Percentiles rank a stretch among this genome's conserved stretches.
Evolutionary conservation across 1,284 basidiomycete genomes (phyloP).

Genomic region (Baeospora myosura): DNA sequence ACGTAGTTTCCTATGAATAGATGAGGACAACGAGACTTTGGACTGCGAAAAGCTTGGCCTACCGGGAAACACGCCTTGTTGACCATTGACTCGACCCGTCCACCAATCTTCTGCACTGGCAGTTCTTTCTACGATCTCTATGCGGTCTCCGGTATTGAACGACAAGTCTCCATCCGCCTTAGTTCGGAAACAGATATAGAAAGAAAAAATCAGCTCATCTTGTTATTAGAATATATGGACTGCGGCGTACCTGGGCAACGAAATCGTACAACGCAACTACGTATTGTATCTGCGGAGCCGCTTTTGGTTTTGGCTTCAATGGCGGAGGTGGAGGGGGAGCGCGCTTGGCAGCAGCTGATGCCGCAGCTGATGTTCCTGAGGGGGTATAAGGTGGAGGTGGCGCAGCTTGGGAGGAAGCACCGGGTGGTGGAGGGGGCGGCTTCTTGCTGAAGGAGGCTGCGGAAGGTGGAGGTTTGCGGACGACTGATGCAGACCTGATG

Average conservation of each 20-base stretch:
- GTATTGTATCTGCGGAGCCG: conserved; percentile 55
- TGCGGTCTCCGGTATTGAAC: conserved; percentile 88
- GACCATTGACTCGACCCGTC: conserved; percentile 85
- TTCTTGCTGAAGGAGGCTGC: conserved; percentile 38
- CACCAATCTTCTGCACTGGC: conserved; percentile 94
- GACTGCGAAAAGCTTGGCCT: conserved; percentile 19
- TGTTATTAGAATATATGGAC: background rate
- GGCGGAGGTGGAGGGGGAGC: conserved; percentile 89
- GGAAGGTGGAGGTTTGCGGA: conserved; percentile 32
- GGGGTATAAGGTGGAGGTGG: conserved; percentile 55
- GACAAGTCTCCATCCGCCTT: conserved; percentile 91
- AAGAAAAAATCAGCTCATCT: conserved; percentile 5
- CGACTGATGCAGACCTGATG: conserved; percentile 29
- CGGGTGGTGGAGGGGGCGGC: conserved; percentile 30
- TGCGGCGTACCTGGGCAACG: conserved; percentile 59
- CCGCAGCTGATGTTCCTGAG: conserved; percentile 27
- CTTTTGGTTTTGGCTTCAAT: conserved; percentile 75
- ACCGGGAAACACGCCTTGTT: conserved; percentile 92
- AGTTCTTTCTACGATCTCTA: conserved; percentile 86
- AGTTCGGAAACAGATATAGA: conserved; percentile 1
- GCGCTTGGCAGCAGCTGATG: conserved; percentile 54
- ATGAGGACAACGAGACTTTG: background rate
- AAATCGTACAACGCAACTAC: conserved; percentile 97
- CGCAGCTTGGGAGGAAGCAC: conserved; percentile 20
- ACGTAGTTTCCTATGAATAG: conserved; percentile 44